phyloP scores from a whole-genome alignment of 148 eudicot species.

The Selenicereus undatus region DNA sequence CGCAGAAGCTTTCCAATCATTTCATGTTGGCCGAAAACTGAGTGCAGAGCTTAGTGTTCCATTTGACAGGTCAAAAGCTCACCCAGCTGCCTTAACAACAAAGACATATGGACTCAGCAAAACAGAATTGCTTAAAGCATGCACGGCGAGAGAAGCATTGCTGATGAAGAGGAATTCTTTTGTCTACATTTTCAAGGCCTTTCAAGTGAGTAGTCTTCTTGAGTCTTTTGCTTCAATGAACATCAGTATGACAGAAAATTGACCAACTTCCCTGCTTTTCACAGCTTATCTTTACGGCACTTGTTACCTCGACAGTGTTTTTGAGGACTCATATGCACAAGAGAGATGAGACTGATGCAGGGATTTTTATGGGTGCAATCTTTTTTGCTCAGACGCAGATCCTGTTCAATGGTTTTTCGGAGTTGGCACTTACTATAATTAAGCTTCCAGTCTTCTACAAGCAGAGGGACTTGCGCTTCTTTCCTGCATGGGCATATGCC shows the following conservation, averaged over 20 bases:
- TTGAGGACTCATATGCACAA: constrained; percentile 56
- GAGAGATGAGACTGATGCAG: constrained; percentile 35
- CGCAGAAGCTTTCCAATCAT: constrained; percentile 61
- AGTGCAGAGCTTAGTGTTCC: constrained; percentile 43
- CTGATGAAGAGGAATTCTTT: constrained; percentile 80
- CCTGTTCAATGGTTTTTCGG: constrained; percentile 63
- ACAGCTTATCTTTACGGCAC: constrained; percentile 46
- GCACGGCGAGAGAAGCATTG: constrained; percentile 49
- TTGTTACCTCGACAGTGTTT: constrained; percentile 58
- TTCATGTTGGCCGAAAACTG: constrained; percentile 52
- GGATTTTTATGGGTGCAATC: constrained; percentile 48
- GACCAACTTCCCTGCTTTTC: not conserved
- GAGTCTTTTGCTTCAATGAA: not conserved
- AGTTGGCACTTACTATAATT: constrained; percentile 52
- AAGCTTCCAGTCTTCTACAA: constrained; percentile 79
- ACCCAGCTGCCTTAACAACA: constrained; percentile 74
- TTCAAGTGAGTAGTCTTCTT: constrained; percentile 33
- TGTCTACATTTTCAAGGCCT: constrained; percentile 55
- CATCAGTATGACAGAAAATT: too few species aligned
- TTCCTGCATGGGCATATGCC: constrained; percentile 74
- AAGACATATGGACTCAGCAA: constrained; percentile 45
- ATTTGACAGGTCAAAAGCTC: constrained; percentile 58
- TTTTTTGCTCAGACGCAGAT: constrained; percentile 36
- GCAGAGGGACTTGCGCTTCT: constrained; percentile 67
- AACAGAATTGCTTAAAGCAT: constrained; percentile 55